Base-by-base conservation (phyloP, 1,284 basidiomycete species). In the Cryptococcus amylolentus region DNA sequence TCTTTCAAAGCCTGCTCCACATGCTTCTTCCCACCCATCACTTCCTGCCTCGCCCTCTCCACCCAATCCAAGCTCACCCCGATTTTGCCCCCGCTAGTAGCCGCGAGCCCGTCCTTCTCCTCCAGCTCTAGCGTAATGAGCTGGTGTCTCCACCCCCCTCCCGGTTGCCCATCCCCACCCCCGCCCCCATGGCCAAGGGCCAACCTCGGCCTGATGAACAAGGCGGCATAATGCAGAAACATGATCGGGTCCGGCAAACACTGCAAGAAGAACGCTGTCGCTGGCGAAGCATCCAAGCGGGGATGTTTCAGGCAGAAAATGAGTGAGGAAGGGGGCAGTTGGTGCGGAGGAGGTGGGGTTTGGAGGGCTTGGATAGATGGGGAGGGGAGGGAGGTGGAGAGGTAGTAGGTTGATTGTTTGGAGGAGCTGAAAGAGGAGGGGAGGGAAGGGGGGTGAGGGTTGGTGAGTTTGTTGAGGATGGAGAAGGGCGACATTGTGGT, bases 241-340 rank as follows among this genome's bases (percentile, higher is more conserved):
- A 64, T 62, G 7, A 67, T 63, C 5, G 69, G 71, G 51, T 73
- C 66, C 9, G 69, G 69, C 18, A 70, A 42, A 40, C 60, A 66
- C 4, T 54, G 20, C 14, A 70, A 54, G 57, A 73, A 69, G 62
- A 71, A 72, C 4, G 58, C 38, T 6, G 65, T 64, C 7, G 56
- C 48, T 23, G 49, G 41, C 7, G 57, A 61, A 9, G 23, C 28
- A 6, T 35, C 37, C 4, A 56, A 58, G 20, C 41, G 55, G 13
- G 63, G 64, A 42, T 61, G 68, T 12, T 59, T 63, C 10, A 69
- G 57, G 8, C 55, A 54, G 55, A 67, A 62, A 16, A 67, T 40
- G 7, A 69, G 56, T 5, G 57, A 52, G n/a, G 47, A 39, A 6
- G 56, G 31, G 7, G 61, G 60, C 14, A 61, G 42, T 1, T 40